phyloP scores from a whole-genome alignment of 495 filamentous ascomycete genomes.

The Xylaria longipes region DNA sequence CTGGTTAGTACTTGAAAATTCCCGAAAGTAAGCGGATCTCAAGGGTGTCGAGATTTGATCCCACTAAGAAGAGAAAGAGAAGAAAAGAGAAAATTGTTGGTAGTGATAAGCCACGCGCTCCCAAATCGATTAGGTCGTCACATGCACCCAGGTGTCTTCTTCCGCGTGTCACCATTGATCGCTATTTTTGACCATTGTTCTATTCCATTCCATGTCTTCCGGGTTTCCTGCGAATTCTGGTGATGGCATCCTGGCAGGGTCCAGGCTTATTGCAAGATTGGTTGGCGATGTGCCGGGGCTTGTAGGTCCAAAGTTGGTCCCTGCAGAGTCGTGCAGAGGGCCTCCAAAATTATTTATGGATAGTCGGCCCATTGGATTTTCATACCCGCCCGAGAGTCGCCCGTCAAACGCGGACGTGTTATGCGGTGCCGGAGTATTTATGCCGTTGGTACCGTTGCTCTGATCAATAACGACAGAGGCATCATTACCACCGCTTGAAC shows the following conservation, averaged over 20 bases:
- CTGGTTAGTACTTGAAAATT: no score
- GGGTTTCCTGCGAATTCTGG: not conserved
- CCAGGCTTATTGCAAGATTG: not conserved
- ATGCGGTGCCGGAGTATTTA: not conserved
- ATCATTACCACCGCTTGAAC: conserved; percentile 12
- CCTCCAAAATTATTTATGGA: not conserved
- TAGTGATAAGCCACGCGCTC: not conserved
- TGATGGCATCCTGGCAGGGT: not conserved
- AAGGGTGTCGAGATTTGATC: no score
- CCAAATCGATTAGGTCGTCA: not conserved
- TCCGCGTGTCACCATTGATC: not conserved
- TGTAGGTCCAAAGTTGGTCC: not conserved
- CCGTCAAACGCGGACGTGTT: conserved; percentile 13
- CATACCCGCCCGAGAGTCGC: conserved; percentile 15
- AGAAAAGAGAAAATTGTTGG: not conserved
- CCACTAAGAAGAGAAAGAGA: not conserved
- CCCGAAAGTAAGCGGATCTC: no score
- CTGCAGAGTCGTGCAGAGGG: not conserved
- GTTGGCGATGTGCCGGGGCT: not conserved
- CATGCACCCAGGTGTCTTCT: not conserved
- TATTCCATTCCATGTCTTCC: not conserved
- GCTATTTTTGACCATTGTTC: not conserved
- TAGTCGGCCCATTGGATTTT: not conserved
- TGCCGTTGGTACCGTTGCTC: conserved; percentile 14
- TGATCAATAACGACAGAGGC: conserved; percentile 1